Base-by-base conservation (phyloP, 2,329 filamentous ascomycete genomes). In the Stachybotrys echinatus region DNA sequence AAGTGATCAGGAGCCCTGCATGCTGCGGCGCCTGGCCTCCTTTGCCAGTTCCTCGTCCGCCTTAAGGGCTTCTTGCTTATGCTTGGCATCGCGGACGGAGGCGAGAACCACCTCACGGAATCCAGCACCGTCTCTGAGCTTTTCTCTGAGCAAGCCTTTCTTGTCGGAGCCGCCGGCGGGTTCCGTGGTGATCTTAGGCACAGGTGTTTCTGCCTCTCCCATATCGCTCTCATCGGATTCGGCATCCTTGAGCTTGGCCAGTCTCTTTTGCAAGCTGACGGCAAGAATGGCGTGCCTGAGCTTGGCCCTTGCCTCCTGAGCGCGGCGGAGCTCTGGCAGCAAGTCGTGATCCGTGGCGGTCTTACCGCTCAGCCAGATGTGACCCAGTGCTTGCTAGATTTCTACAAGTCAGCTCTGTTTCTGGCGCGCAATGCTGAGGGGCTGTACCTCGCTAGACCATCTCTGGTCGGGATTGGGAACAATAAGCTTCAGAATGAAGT, bases 341-440 rank as follows among this genome's bases (percentile, higher is more conserved):
- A 99, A 81, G 78, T 99, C 92, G 82, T 96, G 91, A 71, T 97
- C 92, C 54, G 88, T 90, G 55, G 94, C 94, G 54, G 83, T 94
- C 75, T 94, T 81, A 68, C 92, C 92, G 65, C 84, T 94, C 61
- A 97, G 84, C 92, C 92, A 97, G 52, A 81, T 77, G 70, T 96
- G 92, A 52, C 81, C 76, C 47, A 96, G 74, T 42, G 92, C 89
- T 73, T 89, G 77, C 82, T 90, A 56, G 56, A 46, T 34, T 8
- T 34, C 27, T 42, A 51, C 42, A 12, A 23, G 54, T 64, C 39
- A 65, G 54, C 37, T 52, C 46, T 42, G 34, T n/a, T n/a, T n/a
- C n/a, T n/a, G n/a, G 19, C 46, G 55, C 44, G 34, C 34, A 17
- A 42, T 10, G 10, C 27, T 47, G 19, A 46, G 38, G 27, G 12